Evolutionary conservation across 805 yeast genomes (phyloP), one percentile per base, ranked within the genome.

Genomic region (Hermanozyma aechmeae): DNA sequence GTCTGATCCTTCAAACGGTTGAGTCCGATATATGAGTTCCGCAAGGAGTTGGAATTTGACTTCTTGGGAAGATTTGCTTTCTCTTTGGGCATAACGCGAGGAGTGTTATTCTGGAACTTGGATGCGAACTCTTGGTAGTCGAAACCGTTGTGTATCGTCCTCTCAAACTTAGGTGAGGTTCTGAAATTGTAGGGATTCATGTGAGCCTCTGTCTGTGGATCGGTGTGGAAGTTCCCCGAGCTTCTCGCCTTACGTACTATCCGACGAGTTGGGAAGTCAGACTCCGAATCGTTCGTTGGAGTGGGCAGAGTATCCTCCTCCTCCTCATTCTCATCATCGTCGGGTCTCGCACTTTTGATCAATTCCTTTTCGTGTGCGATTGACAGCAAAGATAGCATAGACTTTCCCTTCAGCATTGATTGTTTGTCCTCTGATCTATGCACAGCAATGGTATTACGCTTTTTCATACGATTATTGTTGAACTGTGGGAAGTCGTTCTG

Each of bases 21-120:
- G 32, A 62, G 47, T 1, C 66, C 67, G 31, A 61, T 49, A 27
- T 43, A 55, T 2, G 67, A 60, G 37, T 45, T 58, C n/a, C 47
- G 40, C n/a, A 49, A 32, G 5, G 61, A 49, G 26, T 41, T 49
- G 10, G 43, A 34, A 2, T 39, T 40, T 7, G 61, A 51, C 9
- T 45, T 24, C 14, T 45, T 46, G 0, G 69, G 69, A 24, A 59
- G 45, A 27, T 56, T 55, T 1, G 66, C 53, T 20, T 53, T 52
- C 24, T 50, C 50, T 13, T 38, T 36, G 11, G 33, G 28, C 25
- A 16, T 28, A n/a, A 27, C 26, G 8, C 35, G 21, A 4, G 32
- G 29, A 15, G 14, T 21, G 7, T 33, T 36, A 22, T 31, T 30
- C 25, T 35, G 32, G 15, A 19, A 24, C 13, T 24, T 28, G 13